Evolutionary conservation across 768 basidiomycete species (phyloP).

Genomic region (Chiua virens): DNA sequence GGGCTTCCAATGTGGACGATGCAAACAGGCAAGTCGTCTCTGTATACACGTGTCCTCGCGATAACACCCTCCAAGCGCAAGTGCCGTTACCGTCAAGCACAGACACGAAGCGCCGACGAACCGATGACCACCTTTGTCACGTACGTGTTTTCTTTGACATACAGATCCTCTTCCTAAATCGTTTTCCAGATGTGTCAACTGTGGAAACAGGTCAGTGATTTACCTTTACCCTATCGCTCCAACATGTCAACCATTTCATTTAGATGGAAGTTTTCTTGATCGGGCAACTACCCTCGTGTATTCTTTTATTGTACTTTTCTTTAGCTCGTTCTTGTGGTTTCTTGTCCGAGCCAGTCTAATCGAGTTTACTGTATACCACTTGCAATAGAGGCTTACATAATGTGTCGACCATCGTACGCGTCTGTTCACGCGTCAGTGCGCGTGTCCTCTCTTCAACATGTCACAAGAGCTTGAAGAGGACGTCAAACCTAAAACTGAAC

Average conservation of each 20-base stretch:
- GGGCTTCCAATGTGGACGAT: constrained; percentile 94
- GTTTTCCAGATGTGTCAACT: constrained; percentile 57
- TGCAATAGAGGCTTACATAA: constrained; percentile 19
- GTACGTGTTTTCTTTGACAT: constrained; percentile 39
- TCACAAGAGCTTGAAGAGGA: constrained; percentile 42
- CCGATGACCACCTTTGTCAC: constrained; percentile 98
- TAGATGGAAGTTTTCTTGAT: constrained; percentile 67
- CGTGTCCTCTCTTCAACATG: constrained; percentile 23
- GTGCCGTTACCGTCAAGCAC: constrained; percentile 92
- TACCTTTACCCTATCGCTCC: neutral
- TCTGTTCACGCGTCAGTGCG: constrained; percentile 10
- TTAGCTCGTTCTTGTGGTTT: too few species aligned
- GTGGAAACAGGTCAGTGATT: constrained; percentile 54
- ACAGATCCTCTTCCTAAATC: neutral
- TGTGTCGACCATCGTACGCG: constrained; percentile 14
- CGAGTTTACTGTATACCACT: constrained; percentile 18
- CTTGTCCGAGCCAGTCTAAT: too few species aligned
- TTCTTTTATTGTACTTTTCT: constrained; percentile 6
- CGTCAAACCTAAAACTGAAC: constrained; percentile 70
- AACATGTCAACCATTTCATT: neutral
- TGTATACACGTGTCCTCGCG: neutral
- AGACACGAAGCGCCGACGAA: constrained; percentile 97
- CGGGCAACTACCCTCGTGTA: neutral
- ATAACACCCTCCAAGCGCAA: constrained; percentile 52
- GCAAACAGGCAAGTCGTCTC: constrained; percentile 70